Percentiles rank a stretch among this genome's conserved stretches.
Evolutionary conservation across 2,329 filamentous ascomycete genomes (phyloP).

Genomic region (Macrophomina phaseolina): DNA sequence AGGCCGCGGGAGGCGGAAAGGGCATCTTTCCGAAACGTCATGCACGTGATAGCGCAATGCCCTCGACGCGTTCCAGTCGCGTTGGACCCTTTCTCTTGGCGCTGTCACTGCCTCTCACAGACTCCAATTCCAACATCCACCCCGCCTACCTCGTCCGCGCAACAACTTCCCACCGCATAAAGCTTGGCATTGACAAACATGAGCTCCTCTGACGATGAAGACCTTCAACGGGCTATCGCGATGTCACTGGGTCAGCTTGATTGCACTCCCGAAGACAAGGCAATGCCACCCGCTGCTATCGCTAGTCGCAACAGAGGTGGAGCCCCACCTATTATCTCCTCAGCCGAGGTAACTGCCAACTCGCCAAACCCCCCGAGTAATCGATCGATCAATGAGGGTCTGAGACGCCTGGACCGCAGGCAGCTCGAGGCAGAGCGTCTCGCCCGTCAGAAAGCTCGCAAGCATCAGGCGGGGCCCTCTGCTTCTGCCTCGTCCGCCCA

Average conservation of each 20-base stretch:
- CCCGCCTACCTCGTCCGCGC: background rate
- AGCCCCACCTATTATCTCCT: background rate
- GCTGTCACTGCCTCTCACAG: constrained; percentile 10
- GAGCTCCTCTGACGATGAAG: constrained; percentile 36
- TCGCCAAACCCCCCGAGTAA: background rate
- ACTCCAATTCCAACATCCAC: background rate
- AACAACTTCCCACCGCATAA: background rate
- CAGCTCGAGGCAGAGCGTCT: constrained; percentile 87
- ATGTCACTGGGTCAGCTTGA: constrained; percentile 33
- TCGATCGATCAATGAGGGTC: constrained; percentile 37
- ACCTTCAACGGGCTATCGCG: constrained; percentile 36
- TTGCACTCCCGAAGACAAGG: background rate
- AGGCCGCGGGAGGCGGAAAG: background rate
- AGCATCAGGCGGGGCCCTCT: constrained; percentile 55
- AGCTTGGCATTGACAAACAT: constrained; percentile 32
- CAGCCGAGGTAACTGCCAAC: constrained; percentile 11
- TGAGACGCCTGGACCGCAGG: constrained; percentile 67
- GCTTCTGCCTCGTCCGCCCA: background rate
- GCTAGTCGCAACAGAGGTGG: constrained; percentile 12
- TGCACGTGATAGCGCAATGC: constrained; percentile 4
- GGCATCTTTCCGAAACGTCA: background rate
- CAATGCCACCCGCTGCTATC: background rate
- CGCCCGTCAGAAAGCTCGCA: constrained; percentile 65
- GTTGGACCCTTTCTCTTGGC: background rate
- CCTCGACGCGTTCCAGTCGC: constrained; percentile 1